Conservation (phyloP, 2,329 filamentous ascomycete species). For the Fusarium nisikadoi region DNA sequence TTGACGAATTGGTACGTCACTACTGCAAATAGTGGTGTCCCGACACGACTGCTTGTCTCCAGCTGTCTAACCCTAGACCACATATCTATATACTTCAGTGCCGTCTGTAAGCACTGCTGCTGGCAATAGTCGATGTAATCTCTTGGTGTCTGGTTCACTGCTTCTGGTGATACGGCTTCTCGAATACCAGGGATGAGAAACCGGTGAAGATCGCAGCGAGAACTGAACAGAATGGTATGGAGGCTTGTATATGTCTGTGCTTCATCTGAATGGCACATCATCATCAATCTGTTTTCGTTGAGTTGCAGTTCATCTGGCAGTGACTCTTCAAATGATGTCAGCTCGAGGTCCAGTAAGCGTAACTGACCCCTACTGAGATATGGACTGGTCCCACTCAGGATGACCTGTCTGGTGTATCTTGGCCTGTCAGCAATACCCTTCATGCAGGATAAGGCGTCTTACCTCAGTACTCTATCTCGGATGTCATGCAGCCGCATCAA, state of each 20-base stretch:
- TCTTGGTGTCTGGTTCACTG: constrained; percentile 13
- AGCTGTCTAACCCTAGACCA: constrained; percentile 24
- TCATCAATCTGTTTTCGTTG: constrained; percentile 23
- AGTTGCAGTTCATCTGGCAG: constrained; percentile 39
- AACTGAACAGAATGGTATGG: constrained; percentile 31
- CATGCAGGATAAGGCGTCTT: fast-evolving
- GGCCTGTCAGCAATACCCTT: fast-evolving
- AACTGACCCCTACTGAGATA: constrained; percentile 27
- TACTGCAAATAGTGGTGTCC: constrained; percentile 5
- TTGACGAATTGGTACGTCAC: constrained; percentile 34
- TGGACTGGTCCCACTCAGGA: constrained; percentile 28
- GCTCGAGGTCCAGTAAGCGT: constrained; percentile 27
- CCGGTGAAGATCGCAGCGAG: constrained; percentile 42
- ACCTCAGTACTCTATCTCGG: constrained; percentile 40
- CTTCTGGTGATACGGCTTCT: constrained; percentile 33
- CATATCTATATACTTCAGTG: constrained; percentile 16
- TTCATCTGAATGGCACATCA: constrained; percentile 43
- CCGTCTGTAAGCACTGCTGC: constrained; percentile 15
- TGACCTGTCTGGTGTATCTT: constrained; percentile 36
- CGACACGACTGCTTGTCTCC: constrained; percentile 26
- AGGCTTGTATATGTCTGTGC: constrained; percentile 32
- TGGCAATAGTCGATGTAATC: constrained; percentile 37
- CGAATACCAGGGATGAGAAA: constrained; percentile 42
- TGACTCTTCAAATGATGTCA: constrained; percentile 22
- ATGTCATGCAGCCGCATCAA: constrained; percentile 37